Base-by-base conservation (phyloP, 176 grass and related monocot genomes). In the Zoysia japonica region DNA sequence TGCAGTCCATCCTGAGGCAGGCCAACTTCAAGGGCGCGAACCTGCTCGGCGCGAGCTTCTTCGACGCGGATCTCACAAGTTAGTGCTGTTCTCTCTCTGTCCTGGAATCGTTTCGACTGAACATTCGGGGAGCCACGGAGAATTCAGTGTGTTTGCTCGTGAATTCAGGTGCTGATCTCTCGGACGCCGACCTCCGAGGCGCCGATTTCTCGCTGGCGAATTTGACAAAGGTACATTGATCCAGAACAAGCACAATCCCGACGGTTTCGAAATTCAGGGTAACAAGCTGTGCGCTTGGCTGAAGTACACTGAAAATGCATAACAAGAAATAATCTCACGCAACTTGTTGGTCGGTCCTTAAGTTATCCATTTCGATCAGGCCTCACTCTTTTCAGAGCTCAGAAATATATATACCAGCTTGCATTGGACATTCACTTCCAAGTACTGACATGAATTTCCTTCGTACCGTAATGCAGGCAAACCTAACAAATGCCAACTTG, bases 51-150 rank as follows among this genome's bases (percentile, higher is more conserved):
- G 91, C 94, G 1, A 93, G 94, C 63, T 97, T 97, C 87, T 97
- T 97, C 14, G 91, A 97, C 19, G 91, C 94, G 1, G 91, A 97
- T 80, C 80, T 97, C 1, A 97, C 94, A 90, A 91, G 94, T 93
- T 41, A 11, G 11, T 51, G 6, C 14, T 4, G 39, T 65, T 1
- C 1, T 17, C 44, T 69, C 45, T 36, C 80, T 8, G 15, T 61
- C 40, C 35, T 37, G 43, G 47, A 37, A 47, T 67, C 13, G 16
- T 9, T 75, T 3, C 60, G 28, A 35, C 56, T 61, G 28, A 28
- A 28, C 28, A 28, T 28, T 28, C 28, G 28, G 28, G 28, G 28
- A 28, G 28, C 6, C 43, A 9, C 17, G 28, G 10, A 51, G 75
- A 19, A 61, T 37, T 17, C 36, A 44, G 54, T 46, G 47, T 71